phyloP scores from a whole-genome alignment of 192 early-diverging fungal species.

The Coemansia aciculifera region DNA sequence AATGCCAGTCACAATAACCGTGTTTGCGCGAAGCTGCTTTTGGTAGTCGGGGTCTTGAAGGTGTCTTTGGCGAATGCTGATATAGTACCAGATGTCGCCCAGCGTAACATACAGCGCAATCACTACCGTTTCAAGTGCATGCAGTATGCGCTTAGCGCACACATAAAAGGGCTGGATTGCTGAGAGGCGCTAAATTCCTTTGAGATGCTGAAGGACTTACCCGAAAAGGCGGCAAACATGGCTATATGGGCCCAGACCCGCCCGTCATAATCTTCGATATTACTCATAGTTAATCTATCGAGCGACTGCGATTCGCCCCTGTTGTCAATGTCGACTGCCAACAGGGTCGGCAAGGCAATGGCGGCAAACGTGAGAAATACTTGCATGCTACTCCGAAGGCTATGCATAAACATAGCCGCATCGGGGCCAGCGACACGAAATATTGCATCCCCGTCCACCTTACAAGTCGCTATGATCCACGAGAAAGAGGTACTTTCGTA shows the following conservation, averaged over 20 bases:
- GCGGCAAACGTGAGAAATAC: constrained; percentile 1
- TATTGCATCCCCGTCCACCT: constrained; percentile 1
- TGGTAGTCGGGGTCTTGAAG: constrained; percentile 4
- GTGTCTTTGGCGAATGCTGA: not conserved
- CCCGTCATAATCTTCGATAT: constrained; percentile 2
- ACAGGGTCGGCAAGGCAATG: not conserved
- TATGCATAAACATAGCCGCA: constrained; percentile 18
- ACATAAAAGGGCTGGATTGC: too few species aligned
- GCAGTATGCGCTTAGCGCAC: not conserved
- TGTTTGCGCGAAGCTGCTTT: constrained; percentile 1
- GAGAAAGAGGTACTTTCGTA: constrained; percentile 3
- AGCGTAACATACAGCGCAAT: not conserved
- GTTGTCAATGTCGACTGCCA: not conserved
- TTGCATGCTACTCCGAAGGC: not conserved
- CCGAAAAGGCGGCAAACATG: not conserved
- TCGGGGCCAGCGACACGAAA: constrained; percentile 10
- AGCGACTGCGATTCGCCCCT: not conserved
- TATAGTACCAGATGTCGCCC: not conserved
- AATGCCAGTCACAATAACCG: constrained; percentile 9
- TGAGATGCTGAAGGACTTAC: not conserved
- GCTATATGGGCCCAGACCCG: constrained; percentile 14
- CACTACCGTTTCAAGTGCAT: not conserved
- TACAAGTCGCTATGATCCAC: not conserved
- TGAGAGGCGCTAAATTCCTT: too few species aligned
- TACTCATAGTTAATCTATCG: constrained; percentile 14